Percentiles rank a stretch among this genome's conserved stretches.
Conservation (phyloP, 371 early-diverging fungal species). For the Zychaea mexicana region DNA sequence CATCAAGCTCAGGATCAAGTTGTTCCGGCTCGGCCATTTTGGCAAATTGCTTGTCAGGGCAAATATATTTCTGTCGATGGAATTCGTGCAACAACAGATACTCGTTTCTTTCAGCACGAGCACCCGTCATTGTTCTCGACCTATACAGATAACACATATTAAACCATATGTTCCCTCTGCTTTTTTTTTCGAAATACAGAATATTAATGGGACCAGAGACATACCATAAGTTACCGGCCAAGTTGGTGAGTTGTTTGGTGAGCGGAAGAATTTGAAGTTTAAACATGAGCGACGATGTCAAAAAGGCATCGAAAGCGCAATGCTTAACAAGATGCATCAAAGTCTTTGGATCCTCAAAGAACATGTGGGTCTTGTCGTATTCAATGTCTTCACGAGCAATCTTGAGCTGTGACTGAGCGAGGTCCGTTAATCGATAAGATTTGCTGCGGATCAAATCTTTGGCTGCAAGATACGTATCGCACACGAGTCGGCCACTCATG, state of each 20-base stretch:
- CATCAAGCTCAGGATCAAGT: constrained; percentile 51
- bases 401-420: constrained; percentile 78
- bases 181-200: constrained; percentile 2
- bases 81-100: constrained; percentile 98
- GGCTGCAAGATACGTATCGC: constrained; percentile 93
- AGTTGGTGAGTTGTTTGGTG: constrained; percentile 90
- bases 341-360: constrained; percentile 63
- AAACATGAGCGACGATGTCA: constrained; percentile 85
- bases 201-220: too few species aligned
- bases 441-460: constrained; percentile 89
- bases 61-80: constrained; percentile 86
- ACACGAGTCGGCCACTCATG: constrained; percentile 90
- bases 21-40: constrained; percentile 24
- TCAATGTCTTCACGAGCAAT: constrained; percentile 89
- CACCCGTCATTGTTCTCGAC: constrained; percentile 88
- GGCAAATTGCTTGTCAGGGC: constrained; percentile 79
- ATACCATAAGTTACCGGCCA: constrained; percentile 96
- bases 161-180: neutral
- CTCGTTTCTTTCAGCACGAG: constrained; percentile 98
- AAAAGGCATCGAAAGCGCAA: constrained; percentile 81
- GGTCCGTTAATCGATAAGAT: constrained; percentile 80
- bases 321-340: constrained; percentile 79
- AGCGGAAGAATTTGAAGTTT: constrained; percentile 90
- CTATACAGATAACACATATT: constrained; percentile 19
- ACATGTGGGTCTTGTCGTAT: constrained; percentile 72